Conservation (phyloP, 2,329 filamentous ascomycete genomes). For the Rhynchosporium agropyri region DNA sequence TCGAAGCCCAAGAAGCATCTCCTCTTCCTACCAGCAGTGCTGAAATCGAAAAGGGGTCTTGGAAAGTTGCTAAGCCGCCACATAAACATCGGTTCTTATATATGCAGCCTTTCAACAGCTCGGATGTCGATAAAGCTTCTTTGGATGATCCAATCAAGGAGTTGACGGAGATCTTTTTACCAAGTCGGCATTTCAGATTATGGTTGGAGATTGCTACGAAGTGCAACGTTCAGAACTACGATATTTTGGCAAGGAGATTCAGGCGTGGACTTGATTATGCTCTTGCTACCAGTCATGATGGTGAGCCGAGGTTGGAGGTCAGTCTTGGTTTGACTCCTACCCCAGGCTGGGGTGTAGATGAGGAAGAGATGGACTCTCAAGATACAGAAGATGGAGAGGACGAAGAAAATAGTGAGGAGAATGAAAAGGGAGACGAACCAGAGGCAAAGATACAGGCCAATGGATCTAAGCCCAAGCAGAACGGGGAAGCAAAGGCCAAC, state of each 20-base stretch:
- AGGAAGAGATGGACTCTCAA: conserved; percentile 53
- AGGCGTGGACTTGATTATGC: conserved; percentile 88
- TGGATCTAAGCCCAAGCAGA: conserved; percentile 41
- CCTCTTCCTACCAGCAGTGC: conserved; percentile 50
- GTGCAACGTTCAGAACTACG: conserved; percentile 70
- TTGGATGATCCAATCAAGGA: conserved; percentile 67
- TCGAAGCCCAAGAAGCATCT: conserved; percentile 65
- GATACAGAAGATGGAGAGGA: conserved; percentile 44
- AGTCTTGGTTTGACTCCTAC: conserved; percentile 87
- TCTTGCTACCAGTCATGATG: conserved; percentile 81
- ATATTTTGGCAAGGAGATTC: conserved; percentile 85
- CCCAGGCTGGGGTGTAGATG: conserved; percentile 78
- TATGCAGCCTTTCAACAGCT: conserved; percentile 56
- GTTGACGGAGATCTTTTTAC: conserved; percentile 79
- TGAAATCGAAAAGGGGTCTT: conserved; percentile 61
- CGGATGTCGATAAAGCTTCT: conserved; percentile 12
- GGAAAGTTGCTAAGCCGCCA: conserved; percentile 81
- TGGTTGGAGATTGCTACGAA: conserved; percentile 87
- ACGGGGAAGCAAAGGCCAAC: conserved; percentile 33
- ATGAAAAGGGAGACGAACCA: conserved; percentile 38
- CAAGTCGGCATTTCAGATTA: conserved; percentile 82
- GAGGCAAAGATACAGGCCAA: conserved; percentile 29
- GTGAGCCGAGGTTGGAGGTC: conserved; percentile 79
- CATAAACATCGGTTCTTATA: conserved; percentile 96
- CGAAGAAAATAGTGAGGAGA: conserved; percentile 44